Evolutionary conservation across 495 filamentous ascomycete species (phyloP).

Genomic region (Neurospora sp.): DNA sequence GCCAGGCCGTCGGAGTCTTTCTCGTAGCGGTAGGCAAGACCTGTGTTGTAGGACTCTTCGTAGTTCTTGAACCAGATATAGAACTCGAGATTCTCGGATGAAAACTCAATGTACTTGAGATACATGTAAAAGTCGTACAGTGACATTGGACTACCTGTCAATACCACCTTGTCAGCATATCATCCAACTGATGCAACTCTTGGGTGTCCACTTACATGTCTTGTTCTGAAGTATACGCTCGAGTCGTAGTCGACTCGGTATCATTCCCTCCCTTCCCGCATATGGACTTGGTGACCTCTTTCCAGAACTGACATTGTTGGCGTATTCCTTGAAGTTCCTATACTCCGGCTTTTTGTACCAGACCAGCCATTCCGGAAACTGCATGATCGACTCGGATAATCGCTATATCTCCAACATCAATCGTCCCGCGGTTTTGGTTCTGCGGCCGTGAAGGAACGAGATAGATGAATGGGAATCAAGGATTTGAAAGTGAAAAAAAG

Average conservation of each 20-base stretch:
- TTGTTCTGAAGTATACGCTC: conserved; percentile 33
- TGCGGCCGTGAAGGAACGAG: background rate
- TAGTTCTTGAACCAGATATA: conserved; percentile 56
- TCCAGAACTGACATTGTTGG: conserved; percentile 17
- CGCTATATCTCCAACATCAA: background rate
- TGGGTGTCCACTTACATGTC: conserved; percentile 20
- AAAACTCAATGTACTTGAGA: conserved; percentile 31
- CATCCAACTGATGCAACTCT: background rate
- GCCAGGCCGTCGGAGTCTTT: conserved; percentile 15
- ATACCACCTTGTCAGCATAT: background rate
- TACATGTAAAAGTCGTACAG: conserved; percentile 34
- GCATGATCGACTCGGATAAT: conserved; percentile 7
- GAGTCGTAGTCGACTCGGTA: conserved; percentile 26
- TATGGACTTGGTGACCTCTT: conserved; percentile 20
- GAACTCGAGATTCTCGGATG: conserved; percentile 48
- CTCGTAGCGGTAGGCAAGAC: conserved; percentile 9
- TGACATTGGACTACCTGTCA: conserved; percentile 26
- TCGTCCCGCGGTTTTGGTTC: background rate
- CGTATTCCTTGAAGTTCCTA: conserved; percentile 29
- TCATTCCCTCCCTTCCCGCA: conserved; percentile 15
- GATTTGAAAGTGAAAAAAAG: background rate
- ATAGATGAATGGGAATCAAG: background rate
- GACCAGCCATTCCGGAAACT: conserved; percentile 23
- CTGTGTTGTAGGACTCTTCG: conserved; percentile 21
- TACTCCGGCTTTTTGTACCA: conserved; percentile 39